Evolutionary conservation across 169 alveolate genomes (phyloP).

Genomic region (Eimeria zaria): DNA sequence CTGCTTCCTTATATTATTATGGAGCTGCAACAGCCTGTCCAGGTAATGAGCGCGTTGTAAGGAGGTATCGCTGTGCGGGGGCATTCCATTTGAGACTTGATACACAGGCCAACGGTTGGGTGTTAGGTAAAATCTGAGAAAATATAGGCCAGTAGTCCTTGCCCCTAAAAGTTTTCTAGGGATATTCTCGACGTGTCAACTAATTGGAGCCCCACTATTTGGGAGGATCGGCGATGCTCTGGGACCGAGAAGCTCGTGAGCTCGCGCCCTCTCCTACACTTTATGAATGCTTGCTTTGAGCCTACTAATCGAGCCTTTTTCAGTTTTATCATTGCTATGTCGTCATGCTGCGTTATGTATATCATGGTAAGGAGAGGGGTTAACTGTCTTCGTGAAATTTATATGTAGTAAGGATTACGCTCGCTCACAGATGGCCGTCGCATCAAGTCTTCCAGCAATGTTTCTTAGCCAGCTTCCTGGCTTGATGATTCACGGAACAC

Average conservation of each 20-base stretch:
- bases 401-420: not conserved
- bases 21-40: slow-evolving; percentile 83
- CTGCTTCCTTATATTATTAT: slow-evolving; percentile 78
- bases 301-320: too few relatives aligned
- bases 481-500: slow-evolving; percentile 74
- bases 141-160: not conserved
- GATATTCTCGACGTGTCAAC: slow-evolving; percentile 66
- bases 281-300: not conserved
- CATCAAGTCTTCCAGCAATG: slow-evolving; percentile 57
- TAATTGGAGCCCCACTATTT: slow-evolving; percentile 75
- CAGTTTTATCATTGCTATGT: slow-evolving; percentile 79
- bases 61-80: not conserved
- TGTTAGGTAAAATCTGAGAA: slow-evolving; percentile 48
- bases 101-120: slow-evolving; percentile 77
- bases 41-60: slow-evolving; percentile 39
- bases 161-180: slow-evolving; percentile 1
- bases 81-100: not conserved
- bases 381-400: not conserved
- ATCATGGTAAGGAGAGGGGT: slow-evolving; percentile 60
- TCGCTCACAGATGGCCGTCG: slow-evolving; percentile 70
- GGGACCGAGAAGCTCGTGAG: slow-evolving; percentile 82
- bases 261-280: too few relatives aligned
- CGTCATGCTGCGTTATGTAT: slow-evolving; percentile 68
- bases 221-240: slow-evolving; percentile 77
- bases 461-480: slow-evolving; percentile 81